Percentiles rank a stretch among this genome's conserved stretches.
Conservation (phyloP, 2,329 filamentous ascomycete species). For the Aspergillus sp. region DNA sequence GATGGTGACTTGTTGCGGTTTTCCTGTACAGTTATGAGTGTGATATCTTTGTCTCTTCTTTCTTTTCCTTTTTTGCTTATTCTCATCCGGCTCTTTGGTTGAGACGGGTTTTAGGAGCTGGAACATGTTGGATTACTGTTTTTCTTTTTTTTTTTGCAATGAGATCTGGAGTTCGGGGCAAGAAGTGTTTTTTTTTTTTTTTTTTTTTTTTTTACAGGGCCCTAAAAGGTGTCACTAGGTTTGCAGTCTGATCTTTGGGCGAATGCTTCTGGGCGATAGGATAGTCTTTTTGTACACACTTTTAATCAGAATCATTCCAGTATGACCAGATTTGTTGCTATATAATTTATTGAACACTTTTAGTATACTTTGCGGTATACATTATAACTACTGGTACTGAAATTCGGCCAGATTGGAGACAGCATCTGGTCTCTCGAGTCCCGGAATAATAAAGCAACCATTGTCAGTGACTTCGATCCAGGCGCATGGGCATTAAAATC, state of each 20-base stretch:
- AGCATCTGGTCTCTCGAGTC: too few species aligned
- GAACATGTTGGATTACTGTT: slow-evolving; percentile 2
- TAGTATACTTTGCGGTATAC: too few species aligned
- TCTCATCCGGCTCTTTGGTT: neutral
- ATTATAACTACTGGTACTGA: too few species aligned
- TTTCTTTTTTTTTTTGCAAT: neutral
- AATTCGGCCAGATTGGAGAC: too few species aligned
- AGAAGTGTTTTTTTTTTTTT: neutral
- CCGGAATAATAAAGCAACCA: too few species aligned
- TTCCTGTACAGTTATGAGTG: slow-evolving; percentile 14
- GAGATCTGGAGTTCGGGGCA: slow-evolving; percentile 8
- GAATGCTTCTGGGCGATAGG: slow-evolving; percentile 14
- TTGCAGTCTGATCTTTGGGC: slow-evolving; percentile 8
- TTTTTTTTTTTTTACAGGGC: slow-evolving; percentile 5
- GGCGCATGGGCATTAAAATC: too few species aligned
- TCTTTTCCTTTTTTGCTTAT: neutral
- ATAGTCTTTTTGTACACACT: slow-evolving; percentile 9
- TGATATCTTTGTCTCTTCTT: slow-evolving; percentile 1
- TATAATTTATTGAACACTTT: too few species aligned
- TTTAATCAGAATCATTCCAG: slow-evolving; percentile 6
- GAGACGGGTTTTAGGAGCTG: slow-evolving; percentile 1
- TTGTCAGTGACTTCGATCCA: too few species aligned
- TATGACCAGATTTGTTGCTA: neutral
- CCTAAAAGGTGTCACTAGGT: slow-evolving; percentile 16
- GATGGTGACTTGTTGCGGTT: neutral